A percentile compares a stretch with the other conserved stretches of the same genome.
These are phyloP conservation scores for Gossypium bickii DNA, from an alignment of 345 rosid genomes.

Conservation along the genomic window DNA sequence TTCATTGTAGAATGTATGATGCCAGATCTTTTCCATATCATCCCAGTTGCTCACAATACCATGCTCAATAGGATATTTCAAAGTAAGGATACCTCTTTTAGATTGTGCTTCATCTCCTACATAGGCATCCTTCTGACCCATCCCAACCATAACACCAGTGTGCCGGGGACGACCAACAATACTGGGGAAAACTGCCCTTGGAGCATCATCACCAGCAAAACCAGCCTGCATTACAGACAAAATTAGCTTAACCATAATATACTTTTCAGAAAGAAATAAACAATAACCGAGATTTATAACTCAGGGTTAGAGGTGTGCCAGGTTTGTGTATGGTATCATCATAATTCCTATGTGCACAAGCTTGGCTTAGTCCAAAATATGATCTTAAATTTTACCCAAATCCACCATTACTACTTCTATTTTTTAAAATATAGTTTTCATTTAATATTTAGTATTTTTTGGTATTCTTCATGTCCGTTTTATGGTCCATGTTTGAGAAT, in stretches of 20 bases:
- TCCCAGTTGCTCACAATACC: constrained; percentile 51
- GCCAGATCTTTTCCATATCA: constrained; percentile 95
- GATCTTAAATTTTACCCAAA: not conserved
- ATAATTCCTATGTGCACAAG: not conserved
- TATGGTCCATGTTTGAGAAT: no score
- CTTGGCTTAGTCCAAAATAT: not conserved
- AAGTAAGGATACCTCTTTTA: constrained; percentile 45
- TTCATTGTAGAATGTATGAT: constrained; percentile 82
- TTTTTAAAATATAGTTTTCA: not conserved
- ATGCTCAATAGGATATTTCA: constrained; percentile 47
- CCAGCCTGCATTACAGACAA: constrained; percentile 31
- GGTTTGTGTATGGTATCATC: not conserved
- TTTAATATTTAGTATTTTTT: not conserved
- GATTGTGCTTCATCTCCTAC: constrained; percentile 57
- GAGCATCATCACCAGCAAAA: constrained; percentile 50
- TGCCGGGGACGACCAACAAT: constrained; percentile 34
- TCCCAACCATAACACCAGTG: constrained; percentile 42
- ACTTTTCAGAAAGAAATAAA: not conserved
- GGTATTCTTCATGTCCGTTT: not conserved
- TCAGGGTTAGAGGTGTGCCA: not conserved
- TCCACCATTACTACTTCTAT: not conserved
- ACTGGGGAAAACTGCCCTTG: constrained; percentile 48
- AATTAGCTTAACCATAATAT: not conserved
- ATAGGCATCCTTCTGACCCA: constrained; percentile 67
- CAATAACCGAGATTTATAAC: not conserved